Base-by-base conservation (phyloP, 2,329 filamentous ascomycete genomes). In the Cercospora sesami region DNA sequence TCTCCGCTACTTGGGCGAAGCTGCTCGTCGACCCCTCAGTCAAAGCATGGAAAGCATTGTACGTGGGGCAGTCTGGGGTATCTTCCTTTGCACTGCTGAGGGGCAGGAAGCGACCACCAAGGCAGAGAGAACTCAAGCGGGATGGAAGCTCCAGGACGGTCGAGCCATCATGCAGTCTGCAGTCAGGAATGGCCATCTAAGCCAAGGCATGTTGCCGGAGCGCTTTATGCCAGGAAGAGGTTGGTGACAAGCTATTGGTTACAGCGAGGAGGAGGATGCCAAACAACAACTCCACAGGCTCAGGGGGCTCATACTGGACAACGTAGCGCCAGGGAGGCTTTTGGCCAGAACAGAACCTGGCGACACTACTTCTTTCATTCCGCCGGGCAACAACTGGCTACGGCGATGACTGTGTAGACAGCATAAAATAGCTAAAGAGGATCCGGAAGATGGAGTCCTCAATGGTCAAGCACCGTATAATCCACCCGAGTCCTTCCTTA, bases 161-260 rank as follows among this genome's bases (percentile, higher is more conserved):
- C 53, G n/a, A 23, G 5, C 18, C 7, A 31, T 57, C 23, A 57
- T 57, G 53, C 8, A 26, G 16, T n/a, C 26, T 28, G 53, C 53
- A 28, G 26, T 57, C n/a, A 28, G 6, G n/a, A 57, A 7, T 8
- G 26, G 53, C 31, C 23, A 14, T 28, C 53, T 57, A 7, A 14
- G 16, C 12, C 6, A 57, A 26, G 26, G 53, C 12, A 28, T 57
- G 3, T 16, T 36, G 55, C 55, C 28, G n/a, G 55, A 10, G 12
- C 88, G 45, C n/a, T 61, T 48, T 7, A 16, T 61, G 18, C 59
- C 23, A 18, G 21, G 28, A 39, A 45, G 23, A 21, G 21, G 10
- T 10, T 61, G 59, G 23, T 12, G 21, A 30, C 12, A 28, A 18
- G 21, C 9, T 2, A 61, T 61, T 8, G 8, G 4, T 3, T 12